These are phyloP conservation scores for Sporobolomyces pararoseus DNA, from an alignment of 768 basidiomycete species.

Conservation along the genomic window DNA sequence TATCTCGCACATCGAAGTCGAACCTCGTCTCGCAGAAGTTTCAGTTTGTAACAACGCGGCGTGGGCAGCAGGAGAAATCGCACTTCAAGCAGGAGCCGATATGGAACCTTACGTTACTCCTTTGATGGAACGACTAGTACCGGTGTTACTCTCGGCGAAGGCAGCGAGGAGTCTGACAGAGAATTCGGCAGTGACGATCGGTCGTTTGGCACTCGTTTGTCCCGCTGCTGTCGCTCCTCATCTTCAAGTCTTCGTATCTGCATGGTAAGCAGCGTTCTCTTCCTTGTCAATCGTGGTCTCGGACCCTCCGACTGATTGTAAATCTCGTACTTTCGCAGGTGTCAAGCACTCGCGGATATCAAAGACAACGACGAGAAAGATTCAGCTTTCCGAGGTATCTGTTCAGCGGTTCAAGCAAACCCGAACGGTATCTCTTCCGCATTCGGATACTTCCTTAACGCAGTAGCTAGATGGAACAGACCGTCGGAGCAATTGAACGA, in stretches of 20 bases:
- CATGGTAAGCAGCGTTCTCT: conserved; percentile 60
- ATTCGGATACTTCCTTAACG: conserved; percentile 95
- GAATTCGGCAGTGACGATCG: conserved; percentile 98
- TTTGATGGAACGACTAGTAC: conserved; percentile 80
- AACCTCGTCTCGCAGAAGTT: conserved; percentile 88
- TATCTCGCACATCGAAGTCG: conserved; percentile 81
- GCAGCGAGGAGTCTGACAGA: conserved; percentile 91
- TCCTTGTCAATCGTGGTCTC: too few relatives aligned
- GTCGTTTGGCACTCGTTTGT: conserved; percentile 89
- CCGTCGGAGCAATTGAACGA: conserved; percentile 85
- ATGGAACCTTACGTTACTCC: conserved; percentile 89
- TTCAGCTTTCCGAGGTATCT: conserved; percentile 95
- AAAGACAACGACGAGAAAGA: conserved; percentile 99
- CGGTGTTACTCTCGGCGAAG: conserved; percentile 85
- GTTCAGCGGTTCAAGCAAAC: conserved; percentile 89
- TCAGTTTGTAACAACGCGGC: conserved; percentile 98
- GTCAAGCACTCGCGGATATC: conserved; percentile 93
- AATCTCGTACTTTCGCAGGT: conserved; percentile 47
- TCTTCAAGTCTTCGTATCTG: conserved; percentile 59
- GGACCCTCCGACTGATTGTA: too few relatives aligned
- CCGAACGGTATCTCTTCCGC: conserved; percentile 63
- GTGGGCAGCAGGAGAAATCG: conserved; percentile 99
- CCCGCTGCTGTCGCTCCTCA: conserved; percentile 76
- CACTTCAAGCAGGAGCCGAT: conserved; percentile 78
- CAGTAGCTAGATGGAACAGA: conserved; percentile 88